Base-by-base conservation (phyloP, 192 early-diverging fungal species). In the Haplosporangium gracile region DNA sequence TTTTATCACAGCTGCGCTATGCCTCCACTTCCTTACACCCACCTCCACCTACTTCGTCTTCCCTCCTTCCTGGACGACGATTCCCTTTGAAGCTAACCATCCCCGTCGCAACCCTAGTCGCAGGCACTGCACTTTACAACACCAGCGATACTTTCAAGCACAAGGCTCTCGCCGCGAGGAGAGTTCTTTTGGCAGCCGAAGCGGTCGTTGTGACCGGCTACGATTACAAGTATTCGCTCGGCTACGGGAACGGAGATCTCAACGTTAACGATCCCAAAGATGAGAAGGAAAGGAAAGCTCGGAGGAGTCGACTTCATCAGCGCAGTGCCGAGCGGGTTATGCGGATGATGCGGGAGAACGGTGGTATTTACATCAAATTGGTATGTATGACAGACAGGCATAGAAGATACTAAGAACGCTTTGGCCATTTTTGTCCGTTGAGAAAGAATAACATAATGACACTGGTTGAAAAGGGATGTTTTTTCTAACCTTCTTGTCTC, bases 181-280 rank as follows among this genome's bases (percentile, higher is more conserved):
- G 81, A 39, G 53, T 72, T 0, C 47, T 76, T 15, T 38, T 82
- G 36, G 81, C 81, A 63, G 81, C 75, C 34, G 75, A 77, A 43
- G 81, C 81, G 5, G 81, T 82, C 18, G 57, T 82, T 36, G 81
- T 82, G 57, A 77, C 75, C 18, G 81, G 81, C 0, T 82, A 76
- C n/a, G 81, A 82, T 42, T 82, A 82, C 75, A 82, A 82, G 75
- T 82, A 72, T n/a, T 82, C 81, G 55, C 63, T 82, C 24, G 51
- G 57, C 65, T 77, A 76, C 40, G 81, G 75, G 13, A 82, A 82
- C 57, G 69, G 74, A 26, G 81, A 82, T 39, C 38, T 82, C 20
- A 68, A 82, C 0, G n/a, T 16, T 3, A 68, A 5, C 36, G 70
- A 82, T 72, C 75, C 81, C 24, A 75, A 82, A 29, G 81, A 82